Percentiles rank a stretch among this genome's conserved stretches.
Evolutionary conservation across 2,329 filamentous ascomycete species (phyloP).

Genomic region (Acarospora socialis): DNA sequence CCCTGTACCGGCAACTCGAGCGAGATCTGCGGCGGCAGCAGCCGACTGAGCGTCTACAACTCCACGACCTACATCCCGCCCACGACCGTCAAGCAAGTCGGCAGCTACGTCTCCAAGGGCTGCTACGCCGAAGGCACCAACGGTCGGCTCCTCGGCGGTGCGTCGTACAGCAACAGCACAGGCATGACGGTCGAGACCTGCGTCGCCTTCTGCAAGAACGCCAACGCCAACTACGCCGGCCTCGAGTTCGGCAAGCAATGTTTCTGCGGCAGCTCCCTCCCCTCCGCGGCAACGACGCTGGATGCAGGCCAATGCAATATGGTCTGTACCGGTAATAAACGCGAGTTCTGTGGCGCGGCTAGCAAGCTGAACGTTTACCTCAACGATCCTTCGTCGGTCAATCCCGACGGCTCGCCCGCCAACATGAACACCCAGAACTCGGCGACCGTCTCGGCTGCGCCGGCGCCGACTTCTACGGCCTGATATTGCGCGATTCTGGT

Average conservation of each 20-base stretch:
- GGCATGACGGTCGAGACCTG: constrained; percentile 13
- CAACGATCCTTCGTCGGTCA: neutral
- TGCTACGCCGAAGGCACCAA: constrained; percentile 5
- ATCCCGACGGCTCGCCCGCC: neutral
- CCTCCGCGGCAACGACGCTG: neutral
- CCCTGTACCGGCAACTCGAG: constrained; percentile 12
- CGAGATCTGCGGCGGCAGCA: constrained; percentile 14
- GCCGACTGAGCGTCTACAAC: constrained; percentile 4
- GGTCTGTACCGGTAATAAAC: constrained; percentile 6
- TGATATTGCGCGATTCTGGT: too few relatives aligned
- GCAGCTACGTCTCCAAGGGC: constrained; percentile 5
- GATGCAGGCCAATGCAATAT: neutral
- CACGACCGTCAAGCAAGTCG: constrained; percentile 2
- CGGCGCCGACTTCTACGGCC: too few relatives aligned
- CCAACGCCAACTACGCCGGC: constrained; percentile 7
- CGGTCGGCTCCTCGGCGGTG: constrained; percentile 3
- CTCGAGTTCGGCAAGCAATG: constrained; percentile 10
- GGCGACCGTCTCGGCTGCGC: neutral
- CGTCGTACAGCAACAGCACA: constrained; percentile 3
- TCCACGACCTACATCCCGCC: constrained; percentile 3
- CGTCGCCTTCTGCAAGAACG: constrained; percentile 9
- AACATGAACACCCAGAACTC: neutral
- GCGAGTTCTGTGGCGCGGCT: constrained; percentile 8
- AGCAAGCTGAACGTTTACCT: constrained; percentile 2
- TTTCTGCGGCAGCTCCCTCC: constrained; percentile 7